A percentile compares a stretch with the other conserved stretches of the same genome.
These are phyloP conservation scores for Orobanche coerulescens DNA, from an alignment of 257 asterid genomes.

Conservation along the genomic window DNA sequence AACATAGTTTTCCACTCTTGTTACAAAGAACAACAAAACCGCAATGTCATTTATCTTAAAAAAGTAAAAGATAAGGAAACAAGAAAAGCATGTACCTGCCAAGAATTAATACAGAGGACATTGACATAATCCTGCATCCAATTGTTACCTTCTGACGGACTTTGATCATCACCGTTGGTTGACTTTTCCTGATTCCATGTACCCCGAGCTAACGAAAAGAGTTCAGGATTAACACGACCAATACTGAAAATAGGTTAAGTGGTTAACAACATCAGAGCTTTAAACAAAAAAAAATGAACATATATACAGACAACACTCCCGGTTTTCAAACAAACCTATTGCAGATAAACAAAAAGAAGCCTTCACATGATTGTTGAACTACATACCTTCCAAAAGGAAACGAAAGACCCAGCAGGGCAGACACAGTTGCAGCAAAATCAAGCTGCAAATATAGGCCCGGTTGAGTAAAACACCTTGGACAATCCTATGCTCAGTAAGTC, in stretches of 20 bases:
- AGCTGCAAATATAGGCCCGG: slow-evolving; percentile 50
- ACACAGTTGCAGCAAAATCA: slow-evolving; percentile 80
- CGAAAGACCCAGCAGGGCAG: slow-evolving; percentile 86
- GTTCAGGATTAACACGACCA: slow-evolving; percentile 80
- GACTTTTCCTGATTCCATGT: slow-evolving; percentile 37
- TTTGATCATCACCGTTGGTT: slow-evolving; percentile 26
- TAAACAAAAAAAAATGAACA: neutral
- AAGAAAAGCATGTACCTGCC: slow-evolving; percentile 66
- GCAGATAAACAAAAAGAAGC: neutral
- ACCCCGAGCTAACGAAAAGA: slow-evolving; percentile 68
- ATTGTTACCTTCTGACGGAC: slow-evolving; percentile 34
- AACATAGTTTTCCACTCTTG: slow-evolving; percentile 4
- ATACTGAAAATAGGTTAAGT: slow-evolving; percentile 46
- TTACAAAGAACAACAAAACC: slow-evolving; percentile 1
- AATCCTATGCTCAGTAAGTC: slow-evolving; percentile 12
- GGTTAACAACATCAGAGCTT: slow-evolving; percentile 18
- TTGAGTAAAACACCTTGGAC: slow-evolving; percentile 24
- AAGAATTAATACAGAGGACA: slow-evolving; percentile 86
- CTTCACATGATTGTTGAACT: slow-evolving; percentile 21
- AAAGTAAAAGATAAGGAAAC: slow-evolving; percentile 9
- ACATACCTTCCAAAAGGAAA: slow-evolving; percentile 93
- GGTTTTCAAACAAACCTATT: slow-evolving; percentile 13
- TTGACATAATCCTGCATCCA: slow-evolving; percentile 72
- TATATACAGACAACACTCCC: neutral
- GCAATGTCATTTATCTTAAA: slow-evolving; percentile 1